Evolutionary conservation across 345 rosid species (phyloP).

Genomic region (Triadica sebifera): DNA sequence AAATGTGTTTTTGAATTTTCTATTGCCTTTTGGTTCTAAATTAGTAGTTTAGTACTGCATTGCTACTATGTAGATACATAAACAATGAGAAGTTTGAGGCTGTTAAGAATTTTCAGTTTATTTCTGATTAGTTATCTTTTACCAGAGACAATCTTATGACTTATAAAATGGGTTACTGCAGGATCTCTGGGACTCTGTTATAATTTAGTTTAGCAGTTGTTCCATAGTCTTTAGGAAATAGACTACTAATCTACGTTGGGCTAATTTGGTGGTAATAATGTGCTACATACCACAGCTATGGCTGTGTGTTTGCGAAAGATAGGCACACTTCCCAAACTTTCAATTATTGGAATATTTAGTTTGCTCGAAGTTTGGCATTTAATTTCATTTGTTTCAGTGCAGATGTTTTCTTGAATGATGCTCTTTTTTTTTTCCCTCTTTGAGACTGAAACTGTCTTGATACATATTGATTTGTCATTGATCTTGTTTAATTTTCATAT

Average conservation of each 20-base stretch:
- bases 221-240: neutral
- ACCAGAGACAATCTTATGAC: neutral
- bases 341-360: neutral
- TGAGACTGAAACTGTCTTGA: neutral
- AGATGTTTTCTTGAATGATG: neutral
- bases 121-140: neutral
- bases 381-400: neutral
- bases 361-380: neutral
- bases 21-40: neutral
- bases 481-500: conserved; percentile 7
- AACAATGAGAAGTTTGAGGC: neutral
- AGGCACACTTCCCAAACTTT: neutral
- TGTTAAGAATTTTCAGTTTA: neutral
- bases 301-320: neutral
- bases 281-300: neutral
- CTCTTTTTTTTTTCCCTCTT: neutral
- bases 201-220: neutral
- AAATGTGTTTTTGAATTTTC: neutral
- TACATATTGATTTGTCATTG: neutral
- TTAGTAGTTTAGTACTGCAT: neutral
- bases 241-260: neutral
- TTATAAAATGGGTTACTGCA: neutral
- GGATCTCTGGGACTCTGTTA: neutral
- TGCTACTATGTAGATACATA: neutral
- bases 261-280: neutral